phyloP scores from a whole-genome alignment of 179 eudicot species.

The Beta macrorhiza region DNA sequence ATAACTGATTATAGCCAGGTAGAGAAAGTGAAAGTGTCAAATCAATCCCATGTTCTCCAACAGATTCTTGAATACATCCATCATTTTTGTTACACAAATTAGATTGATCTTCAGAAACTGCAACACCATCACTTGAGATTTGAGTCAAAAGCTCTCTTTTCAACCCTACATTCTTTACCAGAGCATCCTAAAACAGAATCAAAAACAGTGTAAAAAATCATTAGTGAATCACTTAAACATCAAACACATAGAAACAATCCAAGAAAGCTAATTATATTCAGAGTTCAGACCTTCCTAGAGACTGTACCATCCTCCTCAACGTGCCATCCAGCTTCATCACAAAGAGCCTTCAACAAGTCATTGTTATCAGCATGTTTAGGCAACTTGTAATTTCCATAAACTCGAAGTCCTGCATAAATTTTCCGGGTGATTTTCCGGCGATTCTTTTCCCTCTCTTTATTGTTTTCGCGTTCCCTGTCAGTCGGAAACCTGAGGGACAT shows the following conservation, averaged over 20 bases:
- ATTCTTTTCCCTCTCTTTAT: slow-evolving; percentile 53
- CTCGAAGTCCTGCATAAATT: slow-evolving; percentile 53
- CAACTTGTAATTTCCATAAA: slow-evolving; percentile 51
- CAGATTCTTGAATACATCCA: slow-evolving; percentile 19
- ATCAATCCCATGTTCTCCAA: slow-evolving; percentile 14
- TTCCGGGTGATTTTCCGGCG: slow-evolving; percentile 44
- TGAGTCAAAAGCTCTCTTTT: slow-evolving; percentile 7
- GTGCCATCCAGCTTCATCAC: slow-evolving; percentile 72
- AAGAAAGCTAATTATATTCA: not conserved
- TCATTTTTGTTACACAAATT: slow-evolving; percentile 4
- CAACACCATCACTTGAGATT: slow-evolving; percentile 6
- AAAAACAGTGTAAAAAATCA: not conserved
- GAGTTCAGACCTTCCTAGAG: slow-evolving; percentile 40
- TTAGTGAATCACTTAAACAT: not conserved
- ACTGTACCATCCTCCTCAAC: slow-evolving; percentile 62
- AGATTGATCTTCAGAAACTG: slow-evolving; percentile 8
- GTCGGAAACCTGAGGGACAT: slow-evolving; percentile 54
- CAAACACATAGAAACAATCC: not conserved
- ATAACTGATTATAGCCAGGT: slow-evolving; percentile 21
- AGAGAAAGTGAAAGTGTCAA: slow-evolving; percentile 33
- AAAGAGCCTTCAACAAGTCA: slow-evolving; percentile 60
- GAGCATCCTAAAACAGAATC: slow-evolving; percentile 14
- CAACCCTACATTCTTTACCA: not conserved
- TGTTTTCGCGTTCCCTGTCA: slow-evolving; percentile 56
- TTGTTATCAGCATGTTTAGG: slow-evolving; percentile 61